A percentile compares a stretch with the other conserved stretches of the same genome.
These are phyloP conservation scores for Penicillium frequentans DNA, from an alignment of 2,329 filamentous ascomycete species.

Conservation along the genomic window DNA sequence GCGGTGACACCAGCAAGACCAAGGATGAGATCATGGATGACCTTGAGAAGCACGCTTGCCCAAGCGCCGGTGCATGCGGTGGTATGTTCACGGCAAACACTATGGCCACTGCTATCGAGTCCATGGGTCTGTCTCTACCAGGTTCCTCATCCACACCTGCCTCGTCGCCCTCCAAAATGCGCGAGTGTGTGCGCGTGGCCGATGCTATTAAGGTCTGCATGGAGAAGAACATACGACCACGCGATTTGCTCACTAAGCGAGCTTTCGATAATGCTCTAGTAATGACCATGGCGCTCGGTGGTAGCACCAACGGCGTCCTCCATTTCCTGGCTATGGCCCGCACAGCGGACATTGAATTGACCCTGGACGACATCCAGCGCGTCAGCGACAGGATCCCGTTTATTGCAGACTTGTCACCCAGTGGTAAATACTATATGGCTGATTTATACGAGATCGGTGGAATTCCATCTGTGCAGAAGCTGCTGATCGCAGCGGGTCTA, in stretches of 20 bases:
- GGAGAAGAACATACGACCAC: constrained; percentile 77
- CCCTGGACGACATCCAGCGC: constrained; percentile 78
- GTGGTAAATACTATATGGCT: constrained; percentile 81
- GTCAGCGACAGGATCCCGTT: constrained; percentile 81
- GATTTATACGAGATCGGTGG: constrained; percentile 85
- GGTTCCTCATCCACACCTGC: constrained; percentile 84
- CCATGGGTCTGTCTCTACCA: constrained; percentile 79
- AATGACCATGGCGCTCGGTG: constrained; percentile 88
- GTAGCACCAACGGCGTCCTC: constrained; percentile 83
- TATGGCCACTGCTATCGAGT: constrained; percentile 88
- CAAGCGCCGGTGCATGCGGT: constrained; percentile 76
- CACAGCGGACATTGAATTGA: constrained; percentile 74
- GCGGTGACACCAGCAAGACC: constrained; percentile 63
- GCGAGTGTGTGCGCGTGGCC: constrained; percentile 80
- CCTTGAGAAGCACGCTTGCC: constrained; percentile 76
- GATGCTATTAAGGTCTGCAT: constrained; percentile 77
- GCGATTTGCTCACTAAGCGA: constrained; percentile 74
- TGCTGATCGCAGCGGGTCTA: constrained; percentile 72
- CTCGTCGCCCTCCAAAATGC: constrained; percentile 75
- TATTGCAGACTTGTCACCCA: constrained; percentile 81
- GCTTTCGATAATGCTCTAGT: constrained; percentile 87
- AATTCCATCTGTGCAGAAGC: constrained; percentile 80
- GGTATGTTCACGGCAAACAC: constrained; percentile 97
- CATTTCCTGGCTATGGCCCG: constrained; percentile 90
- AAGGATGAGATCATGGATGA: constrained; percentile 81